Base-by-base conservation (phyloP, 1,284 basidiomycete genomes). In the Moesziomyces globuligerus region DNA sequence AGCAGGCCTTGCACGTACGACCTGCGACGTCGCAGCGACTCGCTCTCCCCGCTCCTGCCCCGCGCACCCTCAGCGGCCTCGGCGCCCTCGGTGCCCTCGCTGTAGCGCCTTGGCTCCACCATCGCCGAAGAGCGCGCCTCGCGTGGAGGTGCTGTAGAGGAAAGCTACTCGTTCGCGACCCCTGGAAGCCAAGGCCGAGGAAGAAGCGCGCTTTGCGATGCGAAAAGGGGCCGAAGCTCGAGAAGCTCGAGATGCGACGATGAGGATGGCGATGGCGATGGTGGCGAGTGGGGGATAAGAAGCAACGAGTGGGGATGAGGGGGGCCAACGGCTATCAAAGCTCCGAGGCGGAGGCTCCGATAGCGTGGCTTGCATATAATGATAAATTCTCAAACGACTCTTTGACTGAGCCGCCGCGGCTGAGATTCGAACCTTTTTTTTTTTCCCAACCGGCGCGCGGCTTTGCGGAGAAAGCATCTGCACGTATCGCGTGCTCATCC, bases 1-100 rank as follows among this genome's bases (percentile, higher is more conserved):
- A 84, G 83, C 46, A 94, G 88, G 51, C 92, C 92, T 47, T 88
- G 78, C 48, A 87, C 80, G 83, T 92, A 93, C 2, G 67, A 59
- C 20, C 56, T 64, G 39, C 60, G 59, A 23, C 55, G 29, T 13
- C 62, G 62, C 3, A 55, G 55, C 23, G 62, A 54, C 20, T 59
- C 43, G 1, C 43, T 37, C 8, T 66, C 55, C 5, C 38, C 48
- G 7, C 41, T 7, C 26, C 26, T 26, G 6, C 29, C 26, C 36
- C 41, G 26, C 4, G 21, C 41, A 39, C 43, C 48, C 34, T n/a
- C n/a, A 17, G 15, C 13, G 10, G 32, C 15, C 32, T 34, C 32
- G 32, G 15, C 32, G 32, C 15, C 32, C 15, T 34, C 15, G 32
- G 15, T 17, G 32, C 36, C 36, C 29, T 29, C 25, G 10, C 28